These are phyloP conservation scores for Neoascochyta sp. DNA, from an alignment of 2,329 filamentous ascomycete species.

Conservation along the genomic window DNA sequence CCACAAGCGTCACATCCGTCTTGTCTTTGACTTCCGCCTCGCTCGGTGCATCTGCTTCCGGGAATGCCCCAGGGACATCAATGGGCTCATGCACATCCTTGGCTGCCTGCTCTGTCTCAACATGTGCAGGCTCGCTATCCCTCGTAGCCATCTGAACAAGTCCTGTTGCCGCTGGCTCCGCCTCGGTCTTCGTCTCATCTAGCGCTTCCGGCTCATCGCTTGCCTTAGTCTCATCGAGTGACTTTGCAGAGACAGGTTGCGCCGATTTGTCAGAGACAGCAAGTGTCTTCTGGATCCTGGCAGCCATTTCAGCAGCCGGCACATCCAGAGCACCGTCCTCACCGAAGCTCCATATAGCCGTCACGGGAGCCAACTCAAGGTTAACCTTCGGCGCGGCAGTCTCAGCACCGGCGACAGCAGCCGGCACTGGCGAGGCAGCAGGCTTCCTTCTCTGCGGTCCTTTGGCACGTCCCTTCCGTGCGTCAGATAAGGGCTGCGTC, in stretches of 20 bases:
- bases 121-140: background rate
- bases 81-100: background rate
- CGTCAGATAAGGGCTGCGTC: conserved; percentile 79
- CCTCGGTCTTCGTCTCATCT: background rate
- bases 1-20: background rate
- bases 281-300: conserved; percentile 23
- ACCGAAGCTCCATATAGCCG: conserved; percentile 36
- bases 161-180: conserved; percentile 2
- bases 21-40: conserved; percentile 2
- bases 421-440: conserved; percentile 55
- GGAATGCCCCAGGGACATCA: conserved; percentile 14
- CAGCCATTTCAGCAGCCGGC: conserved; percentile 29
- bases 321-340: conserved; percentile 34
- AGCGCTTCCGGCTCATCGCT: background rate
- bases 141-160: background rate
- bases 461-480: conserved; percentile 82
- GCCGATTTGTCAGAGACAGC: no score
- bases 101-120: background rate
- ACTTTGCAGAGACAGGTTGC: conserved; percentile 3
- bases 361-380: conserved; percentile 25
- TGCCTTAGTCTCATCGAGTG: conserved; percentile 5
- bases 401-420: conserved; percentile 40
- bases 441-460: conserved; percentile 77
- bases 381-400: conserved; percentile 21
- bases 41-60: conserved; percentile 6